phyloP scores from a whole-genome alignment of 2,329 filamentous ascomycete genomes.

The Sclerotinia sclerotiorum region DNA sequence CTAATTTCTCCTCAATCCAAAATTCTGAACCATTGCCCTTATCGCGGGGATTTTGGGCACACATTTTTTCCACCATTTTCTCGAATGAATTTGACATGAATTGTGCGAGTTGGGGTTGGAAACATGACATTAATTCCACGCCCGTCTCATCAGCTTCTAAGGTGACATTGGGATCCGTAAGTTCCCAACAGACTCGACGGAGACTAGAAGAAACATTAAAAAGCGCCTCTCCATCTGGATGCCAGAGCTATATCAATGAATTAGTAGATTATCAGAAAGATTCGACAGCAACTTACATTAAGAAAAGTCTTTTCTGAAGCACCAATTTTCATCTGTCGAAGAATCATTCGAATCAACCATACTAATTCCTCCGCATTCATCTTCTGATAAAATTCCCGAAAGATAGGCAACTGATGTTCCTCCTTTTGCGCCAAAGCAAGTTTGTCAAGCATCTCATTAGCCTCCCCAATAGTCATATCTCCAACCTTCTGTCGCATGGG shows the following conservation, averaged over 20 bases:
- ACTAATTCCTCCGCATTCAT: conserved; percentile 94
- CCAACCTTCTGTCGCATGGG: conserved; percentile 73
- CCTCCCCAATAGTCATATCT: conserved; percentile 81
- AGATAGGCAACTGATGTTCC: conserved; percentile 77
- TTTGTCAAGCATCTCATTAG: conserved; percentile 81
- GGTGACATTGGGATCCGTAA: conserved; percentile 70
- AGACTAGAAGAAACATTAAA: conserved; percentile 93
- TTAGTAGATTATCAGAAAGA: not conserved
- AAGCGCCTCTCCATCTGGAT: conserved; percentile 71
- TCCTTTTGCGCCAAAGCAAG: conserved; percentile 76
- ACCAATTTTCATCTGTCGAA: conserved; percentile 71
- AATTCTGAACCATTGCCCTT: conserved; percentile 74
- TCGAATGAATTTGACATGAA: conserved; percentile 84
- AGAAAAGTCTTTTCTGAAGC: conserved; percentile 89
- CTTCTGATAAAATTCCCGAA: conserved; percentile 78
- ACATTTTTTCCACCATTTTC: conserved; percentile 70
- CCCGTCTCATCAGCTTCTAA: conserved; percentile 74
- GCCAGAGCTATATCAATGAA: conserved; percentile 64
- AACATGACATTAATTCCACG: conserved; percentile 86
- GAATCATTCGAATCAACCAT: conserved; percentile 92
- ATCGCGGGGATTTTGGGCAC: conserved; percentile 42
- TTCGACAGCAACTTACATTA: conserved; percentile 44
- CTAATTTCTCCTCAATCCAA: conserved; percentile 97
- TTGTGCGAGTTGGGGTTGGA: conserved; percentile 91
- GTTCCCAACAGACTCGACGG: conserved; percentile 89